Base-by-base conservation (phyloP, 352 stramenopile genomes). In the Thraustochytrium striatum region DNA sequence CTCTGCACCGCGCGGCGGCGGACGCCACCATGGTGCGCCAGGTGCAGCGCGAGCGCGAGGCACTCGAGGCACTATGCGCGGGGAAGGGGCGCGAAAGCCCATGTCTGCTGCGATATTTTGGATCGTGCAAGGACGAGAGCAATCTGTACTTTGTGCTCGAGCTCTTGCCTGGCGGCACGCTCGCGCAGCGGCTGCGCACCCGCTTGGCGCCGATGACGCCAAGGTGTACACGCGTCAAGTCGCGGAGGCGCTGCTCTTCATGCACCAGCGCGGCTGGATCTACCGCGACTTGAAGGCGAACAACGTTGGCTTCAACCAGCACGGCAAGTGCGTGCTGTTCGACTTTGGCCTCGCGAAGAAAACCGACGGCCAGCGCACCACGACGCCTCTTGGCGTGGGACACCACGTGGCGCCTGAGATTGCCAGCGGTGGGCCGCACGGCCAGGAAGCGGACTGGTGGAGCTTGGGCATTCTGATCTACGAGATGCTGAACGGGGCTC, bases 271-370 rank as follows among this genome's bases (percentile, higher is more conserved):
- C 44, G 65, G 65, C 0, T 75, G 39, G 65, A 43, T 75, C 19
- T 38, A 75, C 35, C 44, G 65, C 28, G 65, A 75, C 3, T 11
- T 75, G 1, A 75, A 75, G 65, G 65, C 65, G 11, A 75, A 75
- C 11, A 75, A 75, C 52, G 50, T 75, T 11, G 65, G 30, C 16
- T 25, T 75, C 7, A 11, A 16, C 3, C 28, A 21, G 35, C 21
- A 5, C 3, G 47, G 47, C 0, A 30, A 30, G 3, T 75, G 65
- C 47, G 32, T 75, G 0, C 41, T 75, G 5, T 58, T 75, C 35
- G 65, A 75, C 47, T 61, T 75, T 72, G 65, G 65, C 5, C 65
- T 39, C 11, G 43, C 43, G 11, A 75, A 75, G 50, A 36, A 41
- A 19, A 21, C 61, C 43, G 39, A 39, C 11, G 30, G 30, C 25